Evolutionary conservation across 192 early-diverging fungal genomes (phyloP).

Genomic region (Entomortierella lignicola): DNA sequence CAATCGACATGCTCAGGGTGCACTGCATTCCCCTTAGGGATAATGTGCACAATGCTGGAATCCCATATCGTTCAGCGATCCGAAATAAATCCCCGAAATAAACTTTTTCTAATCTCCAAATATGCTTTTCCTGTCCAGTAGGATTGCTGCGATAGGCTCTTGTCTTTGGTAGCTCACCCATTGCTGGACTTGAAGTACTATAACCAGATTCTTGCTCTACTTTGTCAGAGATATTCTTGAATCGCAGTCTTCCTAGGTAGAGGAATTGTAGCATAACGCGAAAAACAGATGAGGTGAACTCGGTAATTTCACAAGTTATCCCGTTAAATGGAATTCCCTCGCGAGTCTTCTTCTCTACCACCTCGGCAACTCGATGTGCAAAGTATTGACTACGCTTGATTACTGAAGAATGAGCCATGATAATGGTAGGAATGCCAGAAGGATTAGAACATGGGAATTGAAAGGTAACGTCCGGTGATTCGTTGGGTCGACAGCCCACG

Average conservation of each 20-base stretch:
- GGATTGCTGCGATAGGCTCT: background rate
- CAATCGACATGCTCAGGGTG: constrained; percentile 34
- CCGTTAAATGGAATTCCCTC: background rate
- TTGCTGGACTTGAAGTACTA: background rate
- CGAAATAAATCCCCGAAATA: constrained; percentile 34
- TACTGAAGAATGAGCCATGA: constrained; percentile 26
- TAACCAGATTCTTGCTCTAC: background rate
- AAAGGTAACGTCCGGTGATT: constrained; percentile 15
- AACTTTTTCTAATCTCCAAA: background rate
- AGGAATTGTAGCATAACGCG: constrained; percentile 33
- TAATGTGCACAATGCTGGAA: constrained; percentile 6
- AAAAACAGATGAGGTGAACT: constrained; percentile 33
- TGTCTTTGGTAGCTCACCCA: background rate
- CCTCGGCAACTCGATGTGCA: constrained; percentile 10
- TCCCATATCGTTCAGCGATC: constrained; percentile 33
- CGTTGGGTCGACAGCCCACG: background rate
- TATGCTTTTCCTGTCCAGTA: background rate
- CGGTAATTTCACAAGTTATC: constrained; percentile 13
- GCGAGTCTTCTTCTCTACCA: background rate
- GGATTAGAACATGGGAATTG: constrained; percentile 11
- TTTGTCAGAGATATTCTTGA: background rate
- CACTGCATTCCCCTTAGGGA: constrained; percentile 30
- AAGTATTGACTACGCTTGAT: constrained; percentile 18
- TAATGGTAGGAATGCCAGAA: background rate
- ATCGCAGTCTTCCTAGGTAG: constrained; percentile 15